phyloP scores from a whole-genome alignment of 2,329 filamentous ascomycete genomes.

The Epichloe elymi region DNA sequence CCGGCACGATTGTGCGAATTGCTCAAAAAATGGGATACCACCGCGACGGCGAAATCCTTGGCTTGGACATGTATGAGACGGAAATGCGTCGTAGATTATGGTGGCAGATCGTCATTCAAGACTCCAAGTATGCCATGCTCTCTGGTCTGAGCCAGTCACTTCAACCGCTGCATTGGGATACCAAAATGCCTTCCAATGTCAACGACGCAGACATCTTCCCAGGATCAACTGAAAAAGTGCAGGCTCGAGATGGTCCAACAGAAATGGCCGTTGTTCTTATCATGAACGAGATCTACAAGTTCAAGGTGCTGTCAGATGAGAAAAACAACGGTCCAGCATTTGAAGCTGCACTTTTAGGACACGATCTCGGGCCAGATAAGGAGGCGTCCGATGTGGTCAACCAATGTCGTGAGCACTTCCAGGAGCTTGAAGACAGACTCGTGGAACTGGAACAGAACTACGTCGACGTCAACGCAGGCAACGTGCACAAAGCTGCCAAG shows the following conservation, averaged over 20 bases:
- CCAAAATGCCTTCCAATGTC: conserved; percentile 41
- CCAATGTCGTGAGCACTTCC: conserved; percentile 29
- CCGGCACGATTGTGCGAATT: conserved; percentile 47
- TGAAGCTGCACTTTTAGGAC: conserved; percentile 35
- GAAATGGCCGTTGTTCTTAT: conserved; percentile 47
- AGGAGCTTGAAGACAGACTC: conserved; percentile 29
- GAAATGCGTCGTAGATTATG: conserved; percentile 56
- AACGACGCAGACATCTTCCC: conserved; percentile 47
- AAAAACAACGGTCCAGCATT: conserved; percentile 30
- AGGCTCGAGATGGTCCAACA: conserved; percentile 41
- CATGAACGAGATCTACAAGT: conserved; percentile 34
- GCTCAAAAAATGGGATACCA: conserved; percentile 55
- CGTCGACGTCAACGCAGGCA: conserved; percentile 38
- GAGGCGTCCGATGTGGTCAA: conserved; percentile 7
- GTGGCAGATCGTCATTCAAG: conserved; percentile 50
- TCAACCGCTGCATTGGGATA: conserved; percentile 41
- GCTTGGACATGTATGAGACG: conserved; percentile 47
- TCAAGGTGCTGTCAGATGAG: conserved; percentile 31
- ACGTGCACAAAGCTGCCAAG: conserved; percentile 37
- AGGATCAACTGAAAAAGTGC: conserved; percentile 35
- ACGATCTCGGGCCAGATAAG: conserved; percentile 21
- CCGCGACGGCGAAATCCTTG: conserved; percentile 43
- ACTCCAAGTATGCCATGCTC: conserved; percentile 42
- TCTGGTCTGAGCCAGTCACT: conserved; percentile 43
- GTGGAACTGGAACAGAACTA: conserved; percentile 33